A percentile compares a stretch with the other conserved stretches of the same genome.
Conservation (phyloP, 257 asterid species). For the Asclepias syriaca region DNA sequence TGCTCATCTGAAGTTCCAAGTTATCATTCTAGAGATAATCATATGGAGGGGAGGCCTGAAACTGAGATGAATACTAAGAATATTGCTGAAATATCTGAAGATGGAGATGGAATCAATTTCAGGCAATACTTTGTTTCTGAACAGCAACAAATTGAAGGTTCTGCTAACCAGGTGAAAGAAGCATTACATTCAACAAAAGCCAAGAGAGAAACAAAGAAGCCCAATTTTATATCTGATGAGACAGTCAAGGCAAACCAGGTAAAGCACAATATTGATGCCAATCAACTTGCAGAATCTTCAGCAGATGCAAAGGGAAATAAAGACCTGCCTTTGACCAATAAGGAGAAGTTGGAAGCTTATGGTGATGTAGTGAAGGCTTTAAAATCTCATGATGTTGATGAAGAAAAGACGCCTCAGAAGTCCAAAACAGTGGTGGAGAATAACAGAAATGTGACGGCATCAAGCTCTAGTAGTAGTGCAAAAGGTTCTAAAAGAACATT, state of each 20-base stretch:
- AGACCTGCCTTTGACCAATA: conserved; percentile 14
- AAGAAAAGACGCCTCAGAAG: conserved; percentile 21
- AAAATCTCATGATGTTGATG: conserved; percentile 21
- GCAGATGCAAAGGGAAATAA: conserved; percentile 22
- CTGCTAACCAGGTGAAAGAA: conserved; percentile 19
- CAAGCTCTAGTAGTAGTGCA: conserved; percentile 25
- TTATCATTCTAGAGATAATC: conserved; percentile 11
- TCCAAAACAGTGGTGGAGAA: conserved; percentile 21
- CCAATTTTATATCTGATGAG: not conserved
- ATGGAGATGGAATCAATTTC: conserved; percentile 43
- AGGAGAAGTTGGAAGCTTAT: conserved; percentile 21
- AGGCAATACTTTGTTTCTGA: conserved; percentile 48
- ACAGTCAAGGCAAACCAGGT: not conserved
- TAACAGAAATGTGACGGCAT: conserved; percentile 28
- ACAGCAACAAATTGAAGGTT: conserved; percentile 26
- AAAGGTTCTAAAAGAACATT: conserved; percentile 24
- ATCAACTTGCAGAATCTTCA: conserved; percentile 18
- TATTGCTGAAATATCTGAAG: conserved; percentile 19
- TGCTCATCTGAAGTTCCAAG: conserved; percentile 7
- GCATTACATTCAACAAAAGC: conserved; percentile 10
- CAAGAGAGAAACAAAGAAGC: conserved; percentile 15
- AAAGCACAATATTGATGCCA: conserved; percentile 1
- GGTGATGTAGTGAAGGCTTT: conserved; percentile 25
- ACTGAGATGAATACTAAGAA: conserved; percentile 27
- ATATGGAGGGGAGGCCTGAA: conserved; percentile 21